A percentile compares a stretch with the other conserved stretches of the same genome.
Conservation (phyloP, 2,329 filamentous ascomycete genomes). For the Talaromyces sp. region DNA sequence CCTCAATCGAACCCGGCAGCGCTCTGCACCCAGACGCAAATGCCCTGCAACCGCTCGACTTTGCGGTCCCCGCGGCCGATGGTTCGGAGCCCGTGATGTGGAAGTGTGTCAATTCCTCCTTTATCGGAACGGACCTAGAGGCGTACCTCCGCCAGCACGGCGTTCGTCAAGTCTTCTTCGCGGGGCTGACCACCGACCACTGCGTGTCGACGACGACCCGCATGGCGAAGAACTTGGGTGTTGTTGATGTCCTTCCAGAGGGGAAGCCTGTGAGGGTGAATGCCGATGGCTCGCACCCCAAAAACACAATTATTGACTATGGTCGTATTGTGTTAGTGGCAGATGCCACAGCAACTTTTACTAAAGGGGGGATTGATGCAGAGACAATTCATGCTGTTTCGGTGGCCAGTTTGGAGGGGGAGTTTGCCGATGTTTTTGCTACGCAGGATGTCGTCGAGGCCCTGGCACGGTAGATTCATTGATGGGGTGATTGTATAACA, state of each 20-base stretch:
- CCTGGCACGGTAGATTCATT: conserved; percentile 15
- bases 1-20: conserved; percentile 30
- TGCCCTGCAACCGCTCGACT: conserved; percentile 23
- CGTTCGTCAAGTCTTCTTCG: conserved; percentile 36
- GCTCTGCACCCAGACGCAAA: conserved; percentile 31
- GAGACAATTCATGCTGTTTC: conserved; percentile 43
- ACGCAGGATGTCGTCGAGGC: conserved; percentile 33
- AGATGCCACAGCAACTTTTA: conserved; percentile 45
- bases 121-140: conserved; percentile 43
- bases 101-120: conserved; percentile 44
- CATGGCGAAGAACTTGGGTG: conserved; percentile 44
- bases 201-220: conserved; percentile 46
- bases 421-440: conserved; percentile 40
- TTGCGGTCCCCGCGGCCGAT: conserved; percentile 24
- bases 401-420: conserved; percentile 40
- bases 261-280: conserved; percentile 10
- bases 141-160: conserved; percentile 25
- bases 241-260: conserved; percentile 29
- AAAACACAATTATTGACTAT: conserved; percentile 16
- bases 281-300: conserved; percentile 18
- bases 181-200: conserved; percentile 45
- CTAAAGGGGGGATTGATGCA: conserved; percentile 39
- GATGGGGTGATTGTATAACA: neutral
- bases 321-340: conserved; percentile 37
- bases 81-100: conserved; percentile 34